Conservation (phyloP, 768 basidiomycete genomes). For the Goffeauzyma gilvescens region DNA sequence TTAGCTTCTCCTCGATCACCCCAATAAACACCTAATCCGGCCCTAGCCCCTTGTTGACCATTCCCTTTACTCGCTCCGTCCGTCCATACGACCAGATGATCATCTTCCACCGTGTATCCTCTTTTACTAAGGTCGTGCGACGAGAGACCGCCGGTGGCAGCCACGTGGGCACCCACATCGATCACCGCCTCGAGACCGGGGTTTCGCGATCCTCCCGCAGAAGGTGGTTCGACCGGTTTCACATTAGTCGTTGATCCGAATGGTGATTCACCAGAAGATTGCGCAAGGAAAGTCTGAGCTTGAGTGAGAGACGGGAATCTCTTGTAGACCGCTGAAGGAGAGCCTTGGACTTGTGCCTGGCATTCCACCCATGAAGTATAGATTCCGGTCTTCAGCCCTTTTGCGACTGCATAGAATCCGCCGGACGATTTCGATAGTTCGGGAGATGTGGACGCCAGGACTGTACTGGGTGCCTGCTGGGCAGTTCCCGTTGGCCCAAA, state of each 20-base stretch:
- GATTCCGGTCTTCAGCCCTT: conserved; percentile 47
- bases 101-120: conserved; percentile 18
- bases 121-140: not conserved
- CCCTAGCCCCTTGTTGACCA: conserved; percentile 46
- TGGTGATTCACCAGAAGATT: not conserved
- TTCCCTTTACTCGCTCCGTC: conserved; percentile 80
- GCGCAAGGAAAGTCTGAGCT: not conserved
- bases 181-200: too few relatives aligned
- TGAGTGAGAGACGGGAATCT: not conserved
- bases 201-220: not conserved
- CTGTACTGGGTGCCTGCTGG: too few relatives aligned
- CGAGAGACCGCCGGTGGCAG: too few relatives aligned
- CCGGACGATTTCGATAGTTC: not conserved
- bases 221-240: too few relatives aligned
- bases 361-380: conserved; percentile 60
- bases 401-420: conserved; percentile 53
- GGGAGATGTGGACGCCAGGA: too few relatives aligned
- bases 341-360: conserved; percentile 49
- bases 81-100: conserved; percentile 45
- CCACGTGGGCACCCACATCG: too few relatives aligned
- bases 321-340: not conserved
- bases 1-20: conserved; percentile 34
- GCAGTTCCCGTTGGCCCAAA: too few relatives aligned
- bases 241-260: not conserved
- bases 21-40: conserved; percentile 86